These are phyloP conservation scores for Lactarius sp. DNA, from an alignment of 768 basidiomycete species.

Conservation along the genomic window DNA sequence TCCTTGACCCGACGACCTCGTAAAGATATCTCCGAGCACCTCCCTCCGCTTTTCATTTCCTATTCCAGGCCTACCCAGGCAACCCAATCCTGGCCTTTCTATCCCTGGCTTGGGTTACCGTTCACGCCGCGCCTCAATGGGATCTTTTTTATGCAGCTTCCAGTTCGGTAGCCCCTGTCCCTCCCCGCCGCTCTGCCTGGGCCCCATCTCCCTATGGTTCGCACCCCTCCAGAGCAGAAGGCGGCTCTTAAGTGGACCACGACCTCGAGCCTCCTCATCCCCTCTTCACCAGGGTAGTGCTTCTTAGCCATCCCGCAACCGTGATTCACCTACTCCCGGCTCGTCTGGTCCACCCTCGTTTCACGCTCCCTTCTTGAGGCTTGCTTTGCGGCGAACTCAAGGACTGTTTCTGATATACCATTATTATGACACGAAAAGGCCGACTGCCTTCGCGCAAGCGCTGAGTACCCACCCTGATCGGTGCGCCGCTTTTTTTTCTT, in stretches of 20 bases:
- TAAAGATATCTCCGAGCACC: slow-evolving; percentile 30
- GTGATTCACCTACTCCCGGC: not conserved
- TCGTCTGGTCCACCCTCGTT: slow-evolving; percentile 33
- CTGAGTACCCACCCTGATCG: not conserved
- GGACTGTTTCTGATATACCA: not conserved
- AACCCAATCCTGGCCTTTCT: slow-evolving; percentile 53
- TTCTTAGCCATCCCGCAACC: slow-evolving; percentile 4
- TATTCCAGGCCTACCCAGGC: slow-evolving; percentile 60
- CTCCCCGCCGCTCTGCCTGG: slow-evolving; percentile 27
- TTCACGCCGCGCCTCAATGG: slow-evolving; percentile 40
- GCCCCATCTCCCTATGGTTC: slow-evolving; percentile 28
- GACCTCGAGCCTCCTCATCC: slow-evolving; percentile 21
- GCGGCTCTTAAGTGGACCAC: slow-evolving; percentile 12
- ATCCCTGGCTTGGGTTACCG: slow-evolving; percentile 34
- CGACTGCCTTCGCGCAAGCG: too few relatives aligned
- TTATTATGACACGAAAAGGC: not conserved
- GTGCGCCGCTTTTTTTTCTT: not conserved
- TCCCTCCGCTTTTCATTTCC: slow-evolving; percentile 41
- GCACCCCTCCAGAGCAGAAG: slow-evolving; percentile 29
- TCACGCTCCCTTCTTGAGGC: slow-evolving; percentile 65
- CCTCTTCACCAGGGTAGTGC: slow-evolving; percentile 16
- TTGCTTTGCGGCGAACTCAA: slow-evolving; percentile 51
- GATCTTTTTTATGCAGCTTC: slow-evolving; percentile 31
- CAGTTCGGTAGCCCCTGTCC: slow-evolving; percentile 17
- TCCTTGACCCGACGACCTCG: slow-evolving; percentile 11